Evolutionary conservation across 306 rosid species (phyloP).

Genomic region (Fragaria nilgerrensis): DNA sequence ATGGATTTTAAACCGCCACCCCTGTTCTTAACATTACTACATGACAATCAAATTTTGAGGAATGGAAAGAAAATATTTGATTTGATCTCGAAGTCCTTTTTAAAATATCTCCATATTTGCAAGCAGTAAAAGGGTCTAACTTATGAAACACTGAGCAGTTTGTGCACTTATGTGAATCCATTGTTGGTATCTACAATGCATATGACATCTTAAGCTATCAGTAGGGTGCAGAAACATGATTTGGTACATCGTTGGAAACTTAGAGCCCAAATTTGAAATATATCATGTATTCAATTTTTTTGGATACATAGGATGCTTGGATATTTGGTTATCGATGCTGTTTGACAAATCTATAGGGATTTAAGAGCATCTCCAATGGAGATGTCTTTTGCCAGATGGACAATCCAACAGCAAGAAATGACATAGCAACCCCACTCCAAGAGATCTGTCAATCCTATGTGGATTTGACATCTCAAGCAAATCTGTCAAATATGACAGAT

Average conservation of each 20-base stretch:
- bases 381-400: no score
- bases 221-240: neutral
- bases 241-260: neutral
- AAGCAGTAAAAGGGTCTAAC: neutral
- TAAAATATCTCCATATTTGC: neutral
- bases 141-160: slow-evolving; percentile 1
- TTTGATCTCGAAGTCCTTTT: no score
- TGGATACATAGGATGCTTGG: neutral
- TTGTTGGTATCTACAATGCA: slow-evolving; percentile 1
- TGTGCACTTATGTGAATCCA: neutral
- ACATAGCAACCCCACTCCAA: no score
- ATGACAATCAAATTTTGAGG: no score
- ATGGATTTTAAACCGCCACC: neutral
- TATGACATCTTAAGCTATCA: neutral
- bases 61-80: no score
- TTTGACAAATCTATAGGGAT: neutral
- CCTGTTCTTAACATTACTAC: no score
- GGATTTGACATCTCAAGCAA: no score
- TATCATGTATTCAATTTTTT: no score
- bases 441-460: no score
- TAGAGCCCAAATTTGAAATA: neutral
- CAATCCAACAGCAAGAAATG: no score
- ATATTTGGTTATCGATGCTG: neutral
- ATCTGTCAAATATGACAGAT: no score
- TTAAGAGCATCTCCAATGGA: no score